Conservation (phyloP, 2,329 filamentous ascomycete species). For the Ophiostoma angusticollis region DNA sequence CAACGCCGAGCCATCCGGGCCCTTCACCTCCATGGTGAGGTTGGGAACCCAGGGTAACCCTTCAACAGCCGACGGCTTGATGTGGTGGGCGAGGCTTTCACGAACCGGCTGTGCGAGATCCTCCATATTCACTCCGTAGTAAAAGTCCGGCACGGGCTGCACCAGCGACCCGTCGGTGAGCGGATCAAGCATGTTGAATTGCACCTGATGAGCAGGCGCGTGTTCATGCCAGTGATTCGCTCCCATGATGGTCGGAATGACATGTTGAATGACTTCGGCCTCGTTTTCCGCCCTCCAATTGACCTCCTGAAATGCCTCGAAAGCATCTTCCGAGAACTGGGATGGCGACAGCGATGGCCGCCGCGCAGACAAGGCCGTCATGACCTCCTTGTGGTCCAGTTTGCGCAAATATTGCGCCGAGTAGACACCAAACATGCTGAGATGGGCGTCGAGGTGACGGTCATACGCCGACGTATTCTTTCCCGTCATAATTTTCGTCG, state of each 20-base stretch:
- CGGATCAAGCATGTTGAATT: constrained; percentile 24
- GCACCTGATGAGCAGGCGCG: constrained; percentile 17
- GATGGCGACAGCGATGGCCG: constrained; percentile 25
- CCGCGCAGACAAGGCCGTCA: constrained; percentile 16
- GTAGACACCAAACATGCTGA: constrained; percentile 24
- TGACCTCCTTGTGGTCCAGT: constrained; percentile 22
- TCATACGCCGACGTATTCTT: constrained; percentile 20
- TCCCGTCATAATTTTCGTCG: constrained; percentile 14
- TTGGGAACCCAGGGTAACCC: constrained; percentile 25
- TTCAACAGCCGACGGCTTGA: constrained; percentile 22
- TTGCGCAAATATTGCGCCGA: constrained; percentile 16
- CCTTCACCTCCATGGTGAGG: constrained; percentile 29
- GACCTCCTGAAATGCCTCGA: constrained; percentile 18
- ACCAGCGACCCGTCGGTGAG: constrained; percentile 22
- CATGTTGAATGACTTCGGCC: constrained; percentile 20
- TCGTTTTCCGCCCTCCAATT: constrained; percentile 22
- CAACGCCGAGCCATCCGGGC: constrained; percentile 19
- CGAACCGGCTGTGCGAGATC: constrained; percentile 17
- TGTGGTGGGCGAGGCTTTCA: constrained; percentile 15
- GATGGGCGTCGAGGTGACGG: constrained; percentile 23
- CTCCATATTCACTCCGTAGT: constrained; percentile 19
- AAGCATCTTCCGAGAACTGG: constrained; percentile 19
- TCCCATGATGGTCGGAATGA: constrained; percentile 23
- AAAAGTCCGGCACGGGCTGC: constrained; percentile 21
- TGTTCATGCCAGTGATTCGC: constrained; percentile 13